Percentiles rank a stretch among this genome's conserved stretches.
These are phyloP conservation scores for Bacidia gigantensis DNA, from an alignment of 495 filamentous ascomycete genomes.

Conservation along the genomic window DNA sequence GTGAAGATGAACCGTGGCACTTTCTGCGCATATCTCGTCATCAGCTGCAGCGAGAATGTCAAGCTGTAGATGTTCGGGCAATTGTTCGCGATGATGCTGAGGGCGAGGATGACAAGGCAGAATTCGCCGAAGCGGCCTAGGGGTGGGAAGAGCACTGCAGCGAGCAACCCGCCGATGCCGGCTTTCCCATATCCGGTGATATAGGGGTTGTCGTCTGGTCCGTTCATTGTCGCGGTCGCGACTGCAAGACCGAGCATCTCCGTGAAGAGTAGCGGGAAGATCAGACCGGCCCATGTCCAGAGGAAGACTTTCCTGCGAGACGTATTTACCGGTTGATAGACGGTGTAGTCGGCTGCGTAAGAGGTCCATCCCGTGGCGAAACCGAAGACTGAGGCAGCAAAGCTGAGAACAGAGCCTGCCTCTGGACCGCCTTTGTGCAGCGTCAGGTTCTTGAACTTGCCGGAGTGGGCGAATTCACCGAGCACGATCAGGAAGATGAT, in stretches of 20 bases:
- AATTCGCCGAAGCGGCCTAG: slow-evolving; percentile 69
- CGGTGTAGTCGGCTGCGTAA: slow-evolving; percentile 72
- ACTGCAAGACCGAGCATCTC: slow-evolving; percentile 70
- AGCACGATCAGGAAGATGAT: slow-evolving; percentile 68
- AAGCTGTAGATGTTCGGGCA: slow-evolving; percentile 86
- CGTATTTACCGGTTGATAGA: slow-evolving; percentile 56
- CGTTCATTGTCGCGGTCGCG: slow-evolving; percentile 43
- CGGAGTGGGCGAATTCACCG: slow-evolving; percentile 59
- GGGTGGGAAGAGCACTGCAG: slow-evolving; percentile 47
- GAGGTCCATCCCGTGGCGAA: slow-evolving; percentile 73
- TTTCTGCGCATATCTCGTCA: slow-evolving; percentile 47
- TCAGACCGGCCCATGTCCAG: slow-evolving; percentile 56
- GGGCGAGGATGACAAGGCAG: slow-evolving; percentile 65
- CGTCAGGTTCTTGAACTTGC: slow-evolving; percentile 54
- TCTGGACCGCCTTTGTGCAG: slow-evolving; percentile 49
- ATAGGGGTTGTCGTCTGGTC: slow-evolving; percentile 40
- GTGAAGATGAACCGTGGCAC: slow-evolving; percentile 73
- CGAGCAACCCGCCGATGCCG: slow-evolving; percentile 58
- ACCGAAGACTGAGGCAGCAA: slow-evolving; percentile 59
- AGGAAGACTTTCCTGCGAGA: slow-evolving; percentile 50
- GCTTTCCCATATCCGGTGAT: slow-evolving; percentile 43
- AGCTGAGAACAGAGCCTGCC: slow-evolving; percentile 52
- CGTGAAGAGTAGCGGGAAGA: slow-evolving; percentile 59
- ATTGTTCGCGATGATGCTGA: slow-evolving; percentile 73
- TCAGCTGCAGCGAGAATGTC: slow-evolving; percentile 57